phyloP scores from a whole-genome alignment of 352 stramenopile genomes.

The Phytophthora pini region DNA sequence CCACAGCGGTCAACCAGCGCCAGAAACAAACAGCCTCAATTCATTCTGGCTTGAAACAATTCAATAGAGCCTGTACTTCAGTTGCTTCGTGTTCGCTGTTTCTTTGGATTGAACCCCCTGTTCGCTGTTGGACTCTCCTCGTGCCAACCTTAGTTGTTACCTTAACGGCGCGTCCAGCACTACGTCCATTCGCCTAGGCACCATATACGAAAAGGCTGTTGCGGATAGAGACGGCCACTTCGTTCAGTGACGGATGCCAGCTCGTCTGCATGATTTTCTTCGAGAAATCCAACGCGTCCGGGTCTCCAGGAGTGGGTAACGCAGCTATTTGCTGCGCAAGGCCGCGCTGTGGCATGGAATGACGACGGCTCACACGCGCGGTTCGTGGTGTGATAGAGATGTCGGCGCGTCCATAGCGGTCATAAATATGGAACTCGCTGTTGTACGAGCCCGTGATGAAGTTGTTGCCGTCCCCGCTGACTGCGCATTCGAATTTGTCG shows the following conservation, averaged over 20 bases:
- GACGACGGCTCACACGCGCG: slow-evolving; percentile 54
- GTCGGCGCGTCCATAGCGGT: slow-evolving; percentile 81
- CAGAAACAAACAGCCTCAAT: slow-evolving; percentile 3
- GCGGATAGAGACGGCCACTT: slow-evolving; percentile 81
- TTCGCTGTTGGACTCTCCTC: slow-evolving; percentile 16
- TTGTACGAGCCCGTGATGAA: slow-evolving; percentile 96
- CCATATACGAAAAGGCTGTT: slow-evolving; percentile 90
- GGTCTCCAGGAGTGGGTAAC: slow-evolving; percentile 37
- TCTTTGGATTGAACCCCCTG: slow-evolving; percentile 11
- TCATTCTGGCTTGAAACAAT: slow-evolving; percentile 2
- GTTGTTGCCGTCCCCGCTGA: slow-evolving; percentile 92
- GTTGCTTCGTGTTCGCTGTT: slow-evolving; percentile 23
- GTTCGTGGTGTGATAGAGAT: slow-evolving; percentile 67
- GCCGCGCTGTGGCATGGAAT: slow-evolving; percentile 73
- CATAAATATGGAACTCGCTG: slow-evolving; percentile 94
- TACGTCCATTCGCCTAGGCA: slow-evolving; percentile 29
- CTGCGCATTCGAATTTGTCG: slow-evolving; percentile 96
- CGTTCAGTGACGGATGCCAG: slow-evolving; percentile 83
- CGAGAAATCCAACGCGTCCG: slow-evolving; percentile 79
- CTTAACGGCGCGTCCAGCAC: slow-evolving; percentile 1
- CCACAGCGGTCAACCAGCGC: neutral
- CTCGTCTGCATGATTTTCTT: slow-evolving; percentile 88
- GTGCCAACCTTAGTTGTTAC: slow-evolving; percentile 8
- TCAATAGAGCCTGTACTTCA: slow-evolving; percentile 18
- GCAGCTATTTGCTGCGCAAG: slow-evolving; percentile 68